Evolutionary conservation across 1,139 yeast genomes (phyloP), one percentile per base, ranked within the genome.

Genomic region (Saccharomycopsis hybrid): DNA sequence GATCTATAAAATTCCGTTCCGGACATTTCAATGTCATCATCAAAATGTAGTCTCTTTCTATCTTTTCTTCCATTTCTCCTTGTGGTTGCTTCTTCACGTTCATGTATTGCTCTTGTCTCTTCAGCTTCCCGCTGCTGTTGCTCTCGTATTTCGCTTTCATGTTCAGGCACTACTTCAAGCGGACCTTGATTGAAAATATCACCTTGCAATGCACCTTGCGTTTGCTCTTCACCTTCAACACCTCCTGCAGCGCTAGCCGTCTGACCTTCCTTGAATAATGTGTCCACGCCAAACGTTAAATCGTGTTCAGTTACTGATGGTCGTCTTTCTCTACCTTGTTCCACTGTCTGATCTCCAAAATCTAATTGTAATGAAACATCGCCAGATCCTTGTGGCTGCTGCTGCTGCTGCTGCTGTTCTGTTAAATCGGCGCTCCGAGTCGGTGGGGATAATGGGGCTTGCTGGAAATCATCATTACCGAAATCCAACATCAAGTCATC

Each of bases 21-120:
- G 24, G 50, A 45, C 5, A 55, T 41, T 42, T 54, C 57, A 40
- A 55, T 54, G 18, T 38, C 47, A 29, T 43, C 48, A 43, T 55
- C 58, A 13, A 36, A 49, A 32, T 46, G 36, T 37, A 54, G 31
- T 31, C 49, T 49, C 49, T 49, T 54, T 37, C 44, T 47, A 28
- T 45, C 41, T 39, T 47, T 42, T 24, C 30, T 38, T 28, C 18
- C 49, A 27, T 46, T 8, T 37, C n/a, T 30, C 31, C 31, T 39
- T n/a, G n/a, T n/a, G n/a, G n/a, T n/a, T 35, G 31, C 30, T 31
- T 31, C 25, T n/a, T 30, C 40, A 38, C 44, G 29, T 31, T 32
- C 24, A 29, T 11, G 9, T n/a, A n/a, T n/a, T n/a, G n/a, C n/a
- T n/a, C n/a, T n/a, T n/a, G n/a, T n/a, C n/a, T n/a, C n/a, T n/a